Evolutionary conservation across 805 yeast species (phyloP).

Genomic region (Suhomyces sp.): DNA sequence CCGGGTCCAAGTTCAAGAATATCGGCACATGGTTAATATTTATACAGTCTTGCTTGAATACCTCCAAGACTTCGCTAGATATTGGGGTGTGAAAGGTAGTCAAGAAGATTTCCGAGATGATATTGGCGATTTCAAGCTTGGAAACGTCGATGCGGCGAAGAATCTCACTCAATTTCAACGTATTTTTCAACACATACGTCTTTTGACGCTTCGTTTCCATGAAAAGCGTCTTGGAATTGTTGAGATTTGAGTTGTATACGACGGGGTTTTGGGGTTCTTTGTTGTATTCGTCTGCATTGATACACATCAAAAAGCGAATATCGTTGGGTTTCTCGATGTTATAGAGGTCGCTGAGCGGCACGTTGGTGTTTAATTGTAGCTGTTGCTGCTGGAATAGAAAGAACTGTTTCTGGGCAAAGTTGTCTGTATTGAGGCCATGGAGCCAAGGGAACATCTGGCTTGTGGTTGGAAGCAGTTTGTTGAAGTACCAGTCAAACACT

Average conservation of each 20-base stretch:
- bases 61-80: conserved; percentile 17
- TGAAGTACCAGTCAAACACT: conserved; percentile 39
- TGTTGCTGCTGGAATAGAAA: conserved; percentile 31
- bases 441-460: conserved; percentile 83
- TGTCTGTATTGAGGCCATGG: conserved; percentile 66
- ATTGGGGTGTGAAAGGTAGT: conserved; percentile 20
- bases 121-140: conserved; percentile 26
- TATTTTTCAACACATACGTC: conserved; percentile 41
- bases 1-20: conserved; percentile 64
- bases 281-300: conserved; percentile 16
- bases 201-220: neutral
- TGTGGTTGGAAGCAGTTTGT: conserved; percentile 55
- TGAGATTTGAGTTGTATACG: conserved; percentile 1
- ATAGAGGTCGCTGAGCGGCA: conserved; percentile 4
- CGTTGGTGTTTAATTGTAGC: neutral
- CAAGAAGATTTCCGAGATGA: conserved; percentile 19
- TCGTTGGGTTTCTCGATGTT: conserved; percentile 21
- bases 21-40: conserved; percentile 46
- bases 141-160: conserved; percentile 48
- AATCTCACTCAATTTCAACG: conserved; percentile 53
- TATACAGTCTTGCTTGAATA: conserved; percentile 42
- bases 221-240: conserved; percentile 1
- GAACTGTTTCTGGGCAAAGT: conserved; percentile 52
- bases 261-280: conserved; percentile 1
- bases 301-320: conserved; percentile 41